Percentiles rank a stretch among this genome's conserved stretches.
Conservation (phyloP, 371 early-diverging fungal genomes). For the Capillidium rhysosporum region DNA sequence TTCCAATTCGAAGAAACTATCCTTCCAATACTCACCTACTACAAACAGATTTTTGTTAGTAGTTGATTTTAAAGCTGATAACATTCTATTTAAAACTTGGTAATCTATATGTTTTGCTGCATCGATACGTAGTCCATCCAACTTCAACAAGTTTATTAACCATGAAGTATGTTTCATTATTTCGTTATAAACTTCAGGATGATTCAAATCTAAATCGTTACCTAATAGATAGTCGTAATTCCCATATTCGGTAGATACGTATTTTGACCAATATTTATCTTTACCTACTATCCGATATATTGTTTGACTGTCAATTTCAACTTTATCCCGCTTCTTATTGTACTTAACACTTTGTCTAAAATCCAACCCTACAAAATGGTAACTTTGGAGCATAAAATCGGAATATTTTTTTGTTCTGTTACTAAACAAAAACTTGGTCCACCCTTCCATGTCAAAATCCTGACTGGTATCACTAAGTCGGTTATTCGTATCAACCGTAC, state of each 20-base stretch:
- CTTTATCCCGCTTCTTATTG: not conserved
- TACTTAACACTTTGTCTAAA: slow-evolving; percentile 11
- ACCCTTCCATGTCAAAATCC: slow-evolving; percentile 15
- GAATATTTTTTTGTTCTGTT: slow-evolving; percentile 17
- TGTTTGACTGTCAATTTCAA: slow-evolving; percentile 11
- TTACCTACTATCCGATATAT: slow-evolving; percentile 17
- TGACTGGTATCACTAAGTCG: slow-evolving; percentile 13
- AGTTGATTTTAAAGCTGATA: slow-evolving; percentile 11
- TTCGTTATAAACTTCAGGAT: slow-evolving; percentile 16
- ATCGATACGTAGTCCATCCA: slow-evolving; percentile 19
- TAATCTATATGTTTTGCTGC: slow-evolving; percentile 19
- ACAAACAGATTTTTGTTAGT: slow-evolving; percentile 14
- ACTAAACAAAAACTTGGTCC: slow-evolving; percentile 18
- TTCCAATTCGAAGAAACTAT: slow-evolving; percentile 11
- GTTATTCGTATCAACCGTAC: slow-evolving; percentile 9
- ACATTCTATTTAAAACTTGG: slow-evolving; percentile 13
- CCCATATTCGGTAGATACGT: slow-evolving; percentile 18
- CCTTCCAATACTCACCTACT: slow-evolving; percentile 17
- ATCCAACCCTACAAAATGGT: slow-evolving; percentile 20
- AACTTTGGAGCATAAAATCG: slow-evolving; percentile 12
- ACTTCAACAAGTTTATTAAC: slow-evolving; percentile 13
- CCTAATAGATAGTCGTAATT: slow-evolving; percentile 23
- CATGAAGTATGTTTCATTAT: slow-evolving; percentile 16
- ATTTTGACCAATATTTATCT: slow-evolving; percentile 18
- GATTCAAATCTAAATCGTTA: slow-evolving; percentile 14